Conservation (phyloP, 2,329 filamentous ascomycete genomes). For the Pseudohalonectria lignicola region DNA sequence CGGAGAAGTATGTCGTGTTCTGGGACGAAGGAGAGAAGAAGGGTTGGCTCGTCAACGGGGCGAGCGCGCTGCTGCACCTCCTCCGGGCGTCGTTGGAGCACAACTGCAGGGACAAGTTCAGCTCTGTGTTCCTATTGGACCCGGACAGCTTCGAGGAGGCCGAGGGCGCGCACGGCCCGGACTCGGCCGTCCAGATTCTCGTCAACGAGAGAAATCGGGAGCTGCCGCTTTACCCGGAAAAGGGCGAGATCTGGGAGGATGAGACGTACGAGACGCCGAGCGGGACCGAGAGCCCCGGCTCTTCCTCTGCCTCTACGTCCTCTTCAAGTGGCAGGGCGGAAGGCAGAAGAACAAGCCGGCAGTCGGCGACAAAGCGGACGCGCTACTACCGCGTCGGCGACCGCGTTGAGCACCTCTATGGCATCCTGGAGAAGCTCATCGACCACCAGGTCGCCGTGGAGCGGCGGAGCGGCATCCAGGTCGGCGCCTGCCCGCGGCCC, state of each 20-base stretch:
- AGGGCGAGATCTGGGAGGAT: background rate
- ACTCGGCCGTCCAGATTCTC: background rate
- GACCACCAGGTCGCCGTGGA: slow-evolving; percentile 10
- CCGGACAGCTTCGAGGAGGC: background rate
- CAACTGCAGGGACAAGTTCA: background rate
- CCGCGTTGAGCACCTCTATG: slow-evolving; percentile 10
- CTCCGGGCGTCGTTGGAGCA: slow-evolving; percentile 10
- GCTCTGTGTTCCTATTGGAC: background rate
- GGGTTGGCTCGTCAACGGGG: slow-evolving; percentile 18
- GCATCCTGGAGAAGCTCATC: slow-evolving; percentile 13
- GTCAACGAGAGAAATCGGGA: background rate
- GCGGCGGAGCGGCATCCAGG: slow-evolving; percentile 5
- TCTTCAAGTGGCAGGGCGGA: background rate
- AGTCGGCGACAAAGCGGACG: background rate
- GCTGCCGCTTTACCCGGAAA: background rate
- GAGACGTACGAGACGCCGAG: background rate
- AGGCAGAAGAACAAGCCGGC: background rate
- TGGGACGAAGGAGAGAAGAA: slow-evolving; percentile 16
- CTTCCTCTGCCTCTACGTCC: too few relatives aligned
- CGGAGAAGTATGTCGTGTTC: slow-evolving; percentile 10
- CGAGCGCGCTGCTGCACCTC: slow-evolving; percentile 13
- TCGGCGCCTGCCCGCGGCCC: background rate
- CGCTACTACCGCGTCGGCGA: slow-evolving; percentile 6
- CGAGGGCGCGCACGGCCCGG: background rate
- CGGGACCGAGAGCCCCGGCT: background rate